These are phyloP conservation scores for Salix udensis DNA, from an alignment of 345 rosid species.

Conservation along the genomic window DNA sequence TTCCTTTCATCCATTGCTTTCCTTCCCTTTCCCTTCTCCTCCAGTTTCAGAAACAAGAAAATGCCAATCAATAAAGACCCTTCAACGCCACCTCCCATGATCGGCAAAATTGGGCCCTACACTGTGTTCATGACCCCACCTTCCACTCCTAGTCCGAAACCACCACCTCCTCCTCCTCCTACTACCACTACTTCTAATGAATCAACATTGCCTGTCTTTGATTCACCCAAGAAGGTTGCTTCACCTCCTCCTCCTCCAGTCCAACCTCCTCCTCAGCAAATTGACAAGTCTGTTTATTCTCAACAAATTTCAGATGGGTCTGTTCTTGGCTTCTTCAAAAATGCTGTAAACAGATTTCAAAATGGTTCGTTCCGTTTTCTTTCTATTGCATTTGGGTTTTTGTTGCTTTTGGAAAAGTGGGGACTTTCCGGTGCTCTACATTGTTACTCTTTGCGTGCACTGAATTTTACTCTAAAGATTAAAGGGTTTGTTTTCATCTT, in stretches of 20 bases:
- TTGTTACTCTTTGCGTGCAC: not conserved
- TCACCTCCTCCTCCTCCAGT: constrained; percentile 56
- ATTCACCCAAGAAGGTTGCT: constrained; percentile 34
- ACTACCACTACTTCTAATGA: not conserved
- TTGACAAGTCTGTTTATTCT: constrained; percentile 42
- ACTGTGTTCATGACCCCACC: constrained; percentile 98
- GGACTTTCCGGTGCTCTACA: not conserved
- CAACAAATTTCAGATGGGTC: constrained; percentile 37
- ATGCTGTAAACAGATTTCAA: constrained; percentile 72
- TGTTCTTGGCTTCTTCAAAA: constrained; percentile 61
- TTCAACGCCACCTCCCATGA: constrained; percentile 73
- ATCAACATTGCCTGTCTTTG: constrained; percentile 23
- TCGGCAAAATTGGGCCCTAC: constrained; percentile 98
- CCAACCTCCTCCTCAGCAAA: constrained; percentile 59
- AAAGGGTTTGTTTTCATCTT: constrained; percentile 8
- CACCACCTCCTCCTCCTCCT: constrained; percentile 4
- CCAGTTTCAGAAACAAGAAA: not conserved
- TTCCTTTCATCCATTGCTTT: not conserved
- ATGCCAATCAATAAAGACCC: constrained; percentile 81
- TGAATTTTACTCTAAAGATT: not conserved
- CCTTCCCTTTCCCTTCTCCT: not conserved
- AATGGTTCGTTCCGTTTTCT: constrained; percentile 41
- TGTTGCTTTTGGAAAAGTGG: not conserved
- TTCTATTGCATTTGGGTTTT: not conserved
- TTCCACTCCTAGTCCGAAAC: constrained; percentile 68